These are phyloP conservation scores for Pseudonectria buxi DNA, from an alignment of 2,329 filamentous ascomycete species.

Conservation along the genomic window DNA sequence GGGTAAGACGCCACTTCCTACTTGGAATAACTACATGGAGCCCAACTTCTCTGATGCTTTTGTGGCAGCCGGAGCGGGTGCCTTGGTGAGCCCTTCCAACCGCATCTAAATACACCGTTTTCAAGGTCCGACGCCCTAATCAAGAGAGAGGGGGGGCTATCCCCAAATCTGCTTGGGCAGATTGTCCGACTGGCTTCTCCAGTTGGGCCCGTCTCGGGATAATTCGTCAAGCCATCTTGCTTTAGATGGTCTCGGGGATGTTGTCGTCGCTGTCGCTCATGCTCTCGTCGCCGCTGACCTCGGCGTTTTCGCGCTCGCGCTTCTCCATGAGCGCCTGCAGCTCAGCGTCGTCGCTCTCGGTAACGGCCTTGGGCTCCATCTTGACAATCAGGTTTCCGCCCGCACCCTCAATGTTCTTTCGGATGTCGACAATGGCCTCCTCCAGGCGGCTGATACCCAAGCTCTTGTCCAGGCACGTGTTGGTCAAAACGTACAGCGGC, in stretches of 20 bases:
- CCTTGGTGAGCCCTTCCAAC: slow-evolving; percentile 14
- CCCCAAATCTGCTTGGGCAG: slow-evolving; percentile 10
- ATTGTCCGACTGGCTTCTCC: slow-evolving; percentile 8
- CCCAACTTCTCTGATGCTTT: slow-evolving; percentile 23
- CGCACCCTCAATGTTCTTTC: slow-evolving; percentile 67
- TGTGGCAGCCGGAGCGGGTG: slow-evolving; percentile 12
- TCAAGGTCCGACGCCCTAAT: slow-evolving; percentile 16
- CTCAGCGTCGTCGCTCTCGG: slow-evolving; percentile 95
- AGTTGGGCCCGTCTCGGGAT: slow-evolving; percentile 8
- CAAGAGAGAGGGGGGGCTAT: slow-evolving; percentile 3
- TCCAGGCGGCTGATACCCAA: slow-evolving; percentile 78
- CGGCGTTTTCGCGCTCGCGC: slow-evolving; percentile 93
- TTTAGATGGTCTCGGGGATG: slow-evolving; percentile 36
- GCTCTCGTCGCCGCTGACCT: slow-evolving; percentile 96
- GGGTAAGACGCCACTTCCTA: slow-evolving; percentile 22
- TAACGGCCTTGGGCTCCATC: slow-evolving; percentile 99
- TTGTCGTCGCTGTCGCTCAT: slow-evolving; percentile 93
- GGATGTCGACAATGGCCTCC: slow-evolving; percentile 83
- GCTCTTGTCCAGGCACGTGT: slow-evolving; percentile 89
- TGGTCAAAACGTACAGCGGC: slow-evolving; percentile 92
- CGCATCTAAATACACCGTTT: slow-evolving; percentile 21
- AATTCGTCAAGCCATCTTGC: slow-evolving; percentile 8
- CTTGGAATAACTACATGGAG: slow-evolving; percentile 21
- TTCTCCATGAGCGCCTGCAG: slow-evolving; percentile 98
- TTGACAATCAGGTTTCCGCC: slow-evolving; percentile 81